Base-by-base conservation (phyloP, 805 yeast genomes). In the Debaryomyces hansenii region DNA sequence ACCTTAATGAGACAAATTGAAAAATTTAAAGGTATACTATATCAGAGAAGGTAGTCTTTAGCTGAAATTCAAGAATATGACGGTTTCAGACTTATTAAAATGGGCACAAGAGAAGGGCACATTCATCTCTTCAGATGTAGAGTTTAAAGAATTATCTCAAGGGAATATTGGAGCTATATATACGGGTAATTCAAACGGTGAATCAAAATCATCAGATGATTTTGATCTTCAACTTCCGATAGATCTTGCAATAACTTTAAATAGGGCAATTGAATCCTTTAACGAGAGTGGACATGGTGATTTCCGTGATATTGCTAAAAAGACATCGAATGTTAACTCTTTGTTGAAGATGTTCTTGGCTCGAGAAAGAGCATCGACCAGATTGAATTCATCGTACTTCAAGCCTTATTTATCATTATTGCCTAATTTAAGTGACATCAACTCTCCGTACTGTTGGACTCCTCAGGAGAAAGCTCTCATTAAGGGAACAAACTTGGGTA, bases 391-490 rank as follows among this genome's bases (percentile, higher is more conserved):
- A n/a, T 60, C 69, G 3, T 56, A 54, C 43, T 69, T 41, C 56
- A 31, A 45, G 28, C 58, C 64, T 1, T 74, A 74, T 51, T 42
- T 74, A 4, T 43, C 49, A 5, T 42, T 64, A 8, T 63, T 74
- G 28, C 78, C 74, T 2, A 55, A 63, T 4, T 66, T 76, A 9
- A 60, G 57, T 1, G 65, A 69, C 5, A 72, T 80, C 16, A 74
- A 75, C n/a, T 71, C 83, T 9, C 96, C 97, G 1, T 77, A 79
- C 44, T 80, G 79, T 52, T 90, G 91, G 90, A 67, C 67, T 28
- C 58, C 72, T 0, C 67, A 65, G 2, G 87, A 85, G 37, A 70
- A 79, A 44, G 60, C 66, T 4, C 58, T 74, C 29, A 60, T 90
- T 9, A 69, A 74, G 37, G 91, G 91, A 0, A 85, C 96, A 0